Percentiles rank a stretch among this genome's conserved stretches.
These are phyloP conservation scores for Chaetomium sp. DNA, from an alignment of 2,329 filamentous ascomycete genomes.

Conservation along the genomic window DNA sequence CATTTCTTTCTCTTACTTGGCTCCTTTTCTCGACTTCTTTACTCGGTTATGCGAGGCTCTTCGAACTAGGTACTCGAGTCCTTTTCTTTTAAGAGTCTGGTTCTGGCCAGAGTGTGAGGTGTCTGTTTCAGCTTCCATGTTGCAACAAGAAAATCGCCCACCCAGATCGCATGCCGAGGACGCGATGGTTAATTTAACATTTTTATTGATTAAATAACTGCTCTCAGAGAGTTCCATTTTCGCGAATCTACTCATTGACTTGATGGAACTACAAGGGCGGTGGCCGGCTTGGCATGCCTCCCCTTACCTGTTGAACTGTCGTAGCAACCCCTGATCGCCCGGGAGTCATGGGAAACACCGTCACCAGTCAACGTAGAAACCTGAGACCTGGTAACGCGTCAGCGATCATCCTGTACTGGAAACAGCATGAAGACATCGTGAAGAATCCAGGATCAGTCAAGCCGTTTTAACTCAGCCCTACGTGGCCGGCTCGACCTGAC, in stretches of 20 bases:
- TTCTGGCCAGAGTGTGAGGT: no score
- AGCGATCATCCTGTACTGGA: constrained; percentile 19
- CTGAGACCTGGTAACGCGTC: constrained; percentile 24
- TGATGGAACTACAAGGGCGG: not conserved
- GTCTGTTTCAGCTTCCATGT: no score
- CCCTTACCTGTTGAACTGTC: constrained; percentile 11
- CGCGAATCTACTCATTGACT: not conserved
- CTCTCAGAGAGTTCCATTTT: not conserved
- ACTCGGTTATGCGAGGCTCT: no score
- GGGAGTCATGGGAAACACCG: not conserved
- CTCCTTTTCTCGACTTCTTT: no score
- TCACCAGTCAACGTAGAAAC: not conserved
- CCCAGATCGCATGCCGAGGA: not conserved
- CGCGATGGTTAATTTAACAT: not conserved
- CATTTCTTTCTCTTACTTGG: no score
- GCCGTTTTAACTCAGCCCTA: constrained; percentile 45
- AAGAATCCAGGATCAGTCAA: constrained; percentile 39
- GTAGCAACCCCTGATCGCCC: constrained; percentile 6
- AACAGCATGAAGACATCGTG: constrained; percentile 5
- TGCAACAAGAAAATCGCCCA: no score
- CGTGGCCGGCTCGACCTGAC: constrained; percentile 38
- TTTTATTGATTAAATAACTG: not conserved
- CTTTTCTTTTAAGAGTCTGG: no score
- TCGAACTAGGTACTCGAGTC: no score
- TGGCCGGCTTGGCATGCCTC: not conserved